phyloP scores from a whole-genome alignment of 768 basidiomycete genomes.

The Kwoniella bestiolae region DNA sequence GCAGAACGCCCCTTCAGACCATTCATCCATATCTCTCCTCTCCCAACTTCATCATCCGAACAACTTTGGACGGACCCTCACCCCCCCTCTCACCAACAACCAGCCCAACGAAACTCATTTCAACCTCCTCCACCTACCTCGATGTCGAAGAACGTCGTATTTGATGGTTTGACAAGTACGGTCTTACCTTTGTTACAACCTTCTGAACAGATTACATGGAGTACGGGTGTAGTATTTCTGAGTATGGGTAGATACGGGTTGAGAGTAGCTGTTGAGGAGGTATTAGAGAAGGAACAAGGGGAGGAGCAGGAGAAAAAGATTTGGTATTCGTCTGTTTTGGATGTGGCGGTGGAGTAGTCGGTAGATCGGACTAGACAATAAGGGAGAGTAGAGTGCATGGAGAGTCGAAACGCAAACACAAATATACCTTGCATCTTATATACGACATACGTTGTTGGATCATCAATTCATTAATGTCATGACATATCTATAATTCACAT shows the following conservation, averaged over 20 bases:
- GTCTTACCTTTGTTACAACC: constrained; percentile 25
- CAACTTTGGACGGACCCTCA: constrained; percentile 24
- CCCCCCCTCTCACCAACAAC: neutral
- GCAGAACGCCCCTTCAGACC: constrained; percentile 33
- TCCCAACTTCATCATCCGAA: constrained; percentile 24
- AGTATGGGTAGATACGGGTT: constrained; percentile 40
- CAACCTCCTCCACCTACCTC: neutral
- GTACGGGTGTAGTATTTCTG: constrained; percentile 30
- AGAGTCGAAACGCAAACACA: too few species aligned
- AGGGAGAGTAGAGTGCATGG: too few species aligned
- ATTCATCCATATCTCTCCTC: constrained; percentile 30
- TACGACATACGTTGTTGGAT: neutral
- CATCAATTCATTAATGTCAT: neutral
- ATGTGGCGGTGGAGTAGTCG: constrained; percentile 25
- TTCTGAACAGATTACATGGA: constrained; percentile 8
- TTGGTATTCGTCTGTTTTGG: constrained; percentile 27
- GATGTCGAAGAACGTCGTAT: constrained; percentile 29
- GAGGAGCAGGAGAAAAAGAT: constrained; percentile 19
- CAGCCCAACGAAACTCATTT: constrained; percentile 1
- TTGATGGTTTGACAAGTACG: constrained; percentile 37
- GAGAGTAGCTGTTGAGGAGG: constrained; percentile 46
- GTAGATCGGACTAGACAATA: neutral
- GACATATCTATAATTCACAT: neutral
- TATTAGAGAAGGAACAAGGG: constrained; percentile 4
- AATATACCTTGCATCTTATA: neutral